Evolutionary conservation across 2,329 filamentous ascomycete genomes (phyloP), one percentile per base, ranked within the genome.

Genomic region (Xylaria sp.): DNA sequence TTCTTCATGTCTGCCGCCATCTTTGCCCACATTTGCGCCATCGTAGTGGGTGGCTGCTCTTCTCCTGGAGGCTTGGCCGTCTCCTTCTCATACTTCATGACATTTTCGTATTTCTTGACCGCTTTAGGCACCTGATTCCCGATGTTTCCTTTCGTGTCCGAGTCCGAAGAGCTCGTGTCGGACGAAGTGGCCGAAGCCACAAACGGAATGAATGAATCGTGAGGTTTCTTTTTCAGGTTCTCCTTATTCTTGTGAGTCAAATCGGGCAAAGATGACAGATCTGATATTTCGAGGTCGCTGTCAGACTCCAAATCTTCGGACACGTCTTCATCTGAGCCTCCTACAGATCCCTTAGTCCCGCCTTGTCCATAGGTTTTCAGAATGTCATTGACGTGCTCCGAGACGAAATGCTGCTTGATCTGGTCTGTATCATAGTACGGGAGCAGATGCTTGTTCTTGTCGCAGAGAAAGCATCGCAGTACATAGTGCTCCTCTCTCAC

Each of bases 401-500:
- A 48, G 26, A 70, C 28, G 44, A 77, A 75, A 54, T 77, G 76
- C 36, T 66, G 15, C 38, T 68, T 66, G 49, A 77, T 72, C 7
- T 59, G 59, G 5, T 67, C 26, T 11, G 38, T 15, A 57, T 75
- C 54, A 49, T 75, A 80, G 11, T 76, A 77, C 38, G 75, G 76
- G 3, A 81, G 76, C 0, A 78, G 79, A 56, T 80, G 78, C 53
- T 67, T 11, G 15, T 73, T 38, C 26, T 67, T 65, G 7, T 60
- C 28, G 74, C 77, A 79, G 28, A 78, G 67, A 67, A 75, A 74
- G 38, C 77, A 79, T 26, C 70, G 69, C 6, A 79, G 46, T 3
- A 66, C 67, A 9, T 15, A 33, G 58, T 86, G 84, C 0, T 66
- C 72, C n/a, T 76, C 68, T 31, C 70, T 57, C 4, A 83, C 44